phyloP scores from a whole-genome alignment of 805 yeast genomes.

The Candida manassasensis region DNA sequence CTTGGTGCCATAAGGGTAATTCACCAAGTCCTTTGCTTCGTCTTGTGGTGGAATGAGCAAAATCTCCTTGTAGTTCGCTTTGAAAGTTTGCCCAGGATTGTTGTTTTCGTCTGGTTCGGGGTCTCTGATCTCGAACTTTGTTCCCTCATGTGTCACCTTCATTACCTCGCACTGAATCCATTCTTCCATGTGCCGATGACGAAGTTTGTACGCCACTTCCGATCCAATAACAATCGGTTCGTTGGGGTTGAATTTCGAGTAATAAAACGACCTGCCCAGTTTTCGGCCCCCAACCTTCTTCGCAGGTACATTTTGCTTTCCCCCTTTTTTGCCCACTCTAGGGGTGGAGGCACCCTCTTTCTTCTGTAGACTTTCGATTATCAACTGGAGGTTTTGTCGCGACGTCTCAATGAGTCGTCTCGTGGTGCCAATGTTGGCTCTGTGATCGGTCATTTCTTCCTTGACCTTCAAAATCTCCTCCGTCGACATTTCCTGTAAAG shows the following conservation, averaged over 20 bases:
- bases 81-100: conserved; percentile 81
- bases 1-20: conserved; percentile 69
- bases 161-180: conserved; percentile 96
- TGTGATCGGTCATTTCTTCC: conserved; percentile 46
- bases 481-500: conserved; percentile 24
- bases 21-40: conserved; percentile 37
- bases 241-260: conserved; percentile 56
- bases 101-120: conserved; percentile 96
- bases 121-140: conserved; percentile 83
- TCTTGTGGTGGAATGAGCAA: conserved; percentile 60
- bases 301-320: conserved; percentile 4
- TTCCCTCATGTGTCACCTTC: conserved; percentile 69
- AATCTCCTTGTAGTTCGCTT: conserved; percentile 76
- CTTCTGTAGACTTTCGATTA: conserved; percentile 32
- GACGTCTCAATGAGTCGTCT: conserved; percentile 34
- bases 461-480: conserved; percentile 38
- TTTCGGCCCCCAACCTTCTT: conserved; percentile 17
- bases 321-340: conserved; percentile 5
- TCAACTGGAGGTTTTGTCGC: conserved; percentile 42
- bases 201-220: conserved; percentile 83
- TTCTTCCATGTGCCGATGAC: conserved; percentile 70
- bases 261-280: conserved; percentile 42
- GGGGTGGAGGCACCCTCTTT: conserved; percentile 7
- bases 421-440: conserved; percentile 53
- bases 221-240: conserved; percentile 61